Percentiles rank a stretch among this genome's conserved stretches.
phyloP scores from a whole-genome alignment of 768 basidiomycete species.

The Xerocomellus amylosporus region DNA sequence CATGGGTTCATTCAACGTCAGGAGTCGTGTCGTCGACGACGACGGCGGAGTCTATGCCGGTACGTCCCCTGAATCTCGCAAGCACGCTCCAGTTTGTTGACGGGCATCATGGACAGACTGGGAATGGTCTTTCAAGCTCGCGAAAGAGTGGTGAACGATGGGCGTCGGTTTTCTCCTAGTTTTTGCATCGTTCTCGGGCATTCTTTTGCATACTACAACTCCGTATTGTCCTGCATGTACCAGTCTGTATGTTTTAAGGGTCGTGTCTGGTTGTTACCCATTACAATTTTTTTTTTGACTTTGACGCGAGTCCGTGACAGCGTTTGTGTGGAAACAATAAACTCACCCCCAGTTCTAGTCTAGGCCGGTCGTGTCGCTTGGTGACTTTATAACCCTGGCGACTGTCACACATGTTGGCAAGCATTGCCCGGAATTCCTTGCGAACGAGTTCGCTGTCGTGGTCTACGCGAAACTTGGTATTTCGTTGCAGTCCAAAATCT shows the following conservation, averaged over 20 bases:
- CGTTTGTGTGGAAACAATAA: background rate
- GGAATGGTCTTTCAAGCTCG: conserved; percentile 85
- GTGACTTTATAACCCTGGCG: background rate
- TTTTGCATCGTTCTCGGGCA: conserved; percentile 26
- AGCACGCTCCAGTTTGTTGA: conserved; percentile 10
- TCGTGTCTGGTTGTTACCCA: conserved; percentile 10
- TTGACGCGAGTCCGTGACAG: background rate
- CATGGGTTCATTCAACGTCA: conserved; percentile 71
- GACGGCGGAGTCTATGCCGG: conserved; percentile 79
- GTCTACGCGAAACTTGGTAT: background rate
- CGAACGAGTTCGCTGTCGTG: background rate
- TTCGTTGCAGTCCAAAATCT: background rate
- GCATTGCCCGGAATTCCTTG: conserved; percentile 1
- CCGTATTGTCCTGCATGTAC: conserved; percentile 29
- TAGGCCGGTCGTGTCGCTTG: no score
- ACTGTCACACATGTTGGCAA: conserved; percentile 13
- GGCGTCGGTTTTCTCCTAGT: conserved; percentile 9
- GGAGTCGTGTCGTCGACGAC: conserved; percentile 84
- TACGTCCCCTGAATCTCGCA: conserved; percentile 35
- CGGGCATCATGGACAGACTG: conserved; percentile 22
- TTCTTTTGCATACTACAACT: conserved; percentile 27
- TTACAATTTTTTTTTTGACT: background rate
- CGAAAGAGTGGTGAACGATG: conserved; percentile 77
- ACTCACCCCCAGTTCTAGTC: no score
- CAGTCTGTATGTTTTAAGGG: conserved; percentile 21